Conservation (phyloP, 768 basidiomycete species). For the Kwoniella pini region DNA sequence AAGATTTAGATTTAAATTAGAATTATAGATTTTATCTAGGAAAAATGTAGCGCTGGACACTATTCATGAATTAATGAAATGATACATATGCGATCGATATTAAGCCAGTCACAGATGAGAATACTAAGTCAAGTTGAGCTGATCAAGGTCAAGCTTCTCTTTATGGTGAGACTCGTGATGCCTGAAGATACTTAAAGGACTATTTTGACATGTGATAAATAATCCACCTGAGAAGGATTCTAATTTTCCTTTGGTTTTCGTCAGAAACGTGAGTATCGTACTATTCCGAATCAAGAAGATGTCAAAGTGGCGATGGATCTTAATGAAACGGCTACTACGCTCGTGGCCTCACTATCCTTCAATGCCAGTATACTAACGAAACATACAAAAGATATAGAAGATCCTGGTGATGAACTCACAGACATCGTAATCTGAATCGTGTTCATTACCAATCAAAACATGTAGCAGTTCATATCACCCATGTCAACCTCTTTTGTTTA, state of each 20-base stretch:
- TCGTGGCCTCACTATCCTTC: too few relatives aligned
- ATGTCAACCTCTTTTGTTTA: background rate
- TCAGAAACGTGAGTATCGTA: background rate
- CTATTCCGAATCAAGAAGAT: background rate
- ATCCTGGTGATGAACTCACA: background rate
- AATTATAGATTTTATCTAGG: background rate
- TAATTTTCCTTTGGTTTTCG: background rate
- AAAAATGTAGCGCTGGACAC: conserved; percentile 9
- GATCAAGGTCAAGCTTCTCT: conserved; percentile 3
- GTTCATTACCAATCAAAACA: too few relatives aligned
- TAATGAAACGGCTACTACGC: background rate
- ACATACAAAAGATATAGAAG: too few relatives aligned
- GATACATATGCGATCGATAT: too few relatives aligned
- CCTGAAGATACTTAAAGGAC: background rate
- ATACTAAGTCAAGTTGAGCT: background rate
- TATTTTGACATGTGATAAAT: background rate
- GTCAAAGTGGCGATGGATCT: background rate
- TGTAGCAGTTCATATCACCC: background rate
- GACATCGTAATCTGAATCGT: background rate
- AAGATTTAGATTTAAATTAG: background rate
- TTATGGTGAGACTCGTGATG: background rate
- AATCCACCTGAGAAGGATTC: background rate
- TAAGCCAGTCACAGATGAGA: background rate
- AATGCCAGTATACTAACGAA: too few relatives aligned
- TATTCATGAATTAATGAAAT: background rate